Conservation (phyloP, 306 rosid species). For the Lathyrus sativus region DNA sequence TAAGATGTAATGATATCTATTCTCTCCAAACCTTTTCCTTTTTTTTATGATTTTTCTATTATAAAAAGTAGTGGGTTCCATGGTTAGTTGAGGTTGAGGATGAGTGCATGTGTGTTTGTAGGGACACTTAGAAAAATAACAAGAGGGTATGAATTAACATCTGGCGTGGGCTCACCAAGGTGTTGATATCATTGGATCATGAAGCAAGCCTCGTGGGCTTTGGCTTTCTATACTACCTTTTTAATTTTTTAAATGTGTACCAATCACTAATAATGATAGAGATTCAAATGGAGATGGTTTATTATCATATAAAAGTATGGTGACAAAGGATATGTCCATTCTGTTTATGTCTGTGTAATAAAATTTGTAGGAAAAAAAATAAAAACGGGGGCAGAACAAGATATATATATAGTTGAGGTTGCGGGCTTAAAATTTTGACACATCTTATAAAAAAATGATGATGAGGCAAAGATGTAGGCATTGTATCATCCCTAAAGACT, state of each 20-base stretch:
- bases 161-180: slow-evolving; percentile 63
- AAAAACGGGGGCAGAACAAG: no score
- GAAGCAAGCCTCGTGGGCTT: slow-evolving; percentile 77
- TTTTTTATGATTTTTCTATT: slow-evolving; percentile 17
- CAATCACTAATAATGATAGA: slow-evolving; percentile 4
- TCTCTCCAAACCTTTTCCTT: neutral
- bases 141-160: slow-evolving; percentile 26
- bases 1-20: slow-evolving; percentile 27
- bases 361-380: no score
- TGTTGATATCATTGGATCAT: slow-evolving; percentile 68
- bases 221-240: slow-evolving; percentile 40
- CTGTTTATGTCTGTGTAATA: no score
- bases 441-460: no score
- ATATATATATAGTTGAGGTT: no score
- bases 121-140: slow-evolving; percentile 29
- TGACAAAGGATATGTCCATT: no score
- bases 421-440: no score
- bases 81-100: slow-evolving; percentile 48
- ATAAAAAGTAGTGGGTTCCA: slow-evolving; percentile 49
- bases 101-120: slow-evolving; percentile 42
- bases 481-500: no score
- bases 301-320: no score
- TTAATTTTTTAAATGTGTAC: slow-evolving; percentile 34
- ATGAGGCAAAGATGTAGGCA: no score
- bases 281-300: no score